phyloP scores from a whole-genome alignment of 2,329 filamentous ascomycete genomes.

The Calonectria hongkongensis region DNA sequence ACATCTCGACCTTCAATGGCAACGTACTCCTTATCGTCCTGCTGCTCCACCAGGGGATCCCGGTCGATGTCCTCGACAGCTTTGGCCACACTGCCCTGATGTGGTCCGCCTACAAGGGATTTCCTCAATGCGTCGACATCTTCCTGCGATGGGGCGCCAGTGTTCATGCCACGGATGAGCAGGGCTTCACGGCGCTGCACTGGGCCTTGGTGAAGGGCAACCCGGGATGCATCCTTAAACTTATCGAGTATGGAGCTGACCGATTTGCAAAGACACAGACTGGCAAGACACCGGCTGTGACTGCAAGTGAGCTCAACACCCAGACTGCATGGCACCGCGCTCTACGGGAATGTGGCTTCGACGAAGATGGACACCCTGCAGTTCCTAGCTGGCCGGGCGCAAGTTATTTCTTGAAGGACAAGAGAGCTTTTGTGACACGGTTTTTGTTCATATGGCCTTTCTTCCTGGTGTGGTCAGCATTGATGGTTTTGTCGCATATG shows the following conservation, averaged over 20 bases:
- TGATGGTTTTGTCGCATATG: conserved; percentile 84
- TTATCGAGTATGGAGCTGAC: conserved; percentile 96
- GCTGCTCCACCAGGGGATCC: conserved; percentile 94
- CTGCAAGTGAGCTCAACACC: conserved; percentile 93
- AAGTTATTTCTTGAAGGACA: conserved; percentile 84
- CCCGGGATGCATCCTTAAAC: conserved; percentile 90
- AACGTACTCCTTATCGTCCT: conserved; percentile 93
- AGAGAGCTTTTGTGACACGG: conserved; percentile 84
- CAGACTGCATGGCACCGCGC: conserved; percentile 87
- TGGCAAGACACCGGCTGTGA: conserved; percentile 91
- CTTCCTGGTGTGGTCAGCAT: conserved; percentile 80
- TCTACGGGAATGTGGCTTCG: conserved; percentile 88
- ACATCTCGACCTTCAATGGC: conserved; percentile 97
- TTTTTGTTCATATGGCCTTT: conserved; percentile 96
- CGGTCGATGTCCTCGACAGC: conserved; percentile 91
- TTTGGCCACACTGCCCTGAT: conserved; percentile 96
- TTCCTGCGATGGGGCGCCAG: conserved; percentile 97
- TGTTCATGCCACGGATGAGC: conserved; percentile 91
- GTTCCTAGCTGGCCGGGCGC: conserved; percentile 83
- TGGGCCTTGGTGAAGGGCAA: conserved; percentile 98
- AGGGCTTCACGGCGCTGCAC: conserved; percentile 94
- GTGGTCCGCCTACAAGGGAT: conserved; percentile 99
- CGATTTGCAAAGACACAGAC: conserved; percentile 91
- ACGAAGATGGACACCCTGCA: conserved; percentile 83
- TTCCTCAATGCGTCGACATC: conserved; percentile 91